Evolutionary conservation across 1,139 yeast genomes (phyloP), one percentile per base, ranked within the genome.

Genomic region (Geotrichum bryndzae): DNA sequence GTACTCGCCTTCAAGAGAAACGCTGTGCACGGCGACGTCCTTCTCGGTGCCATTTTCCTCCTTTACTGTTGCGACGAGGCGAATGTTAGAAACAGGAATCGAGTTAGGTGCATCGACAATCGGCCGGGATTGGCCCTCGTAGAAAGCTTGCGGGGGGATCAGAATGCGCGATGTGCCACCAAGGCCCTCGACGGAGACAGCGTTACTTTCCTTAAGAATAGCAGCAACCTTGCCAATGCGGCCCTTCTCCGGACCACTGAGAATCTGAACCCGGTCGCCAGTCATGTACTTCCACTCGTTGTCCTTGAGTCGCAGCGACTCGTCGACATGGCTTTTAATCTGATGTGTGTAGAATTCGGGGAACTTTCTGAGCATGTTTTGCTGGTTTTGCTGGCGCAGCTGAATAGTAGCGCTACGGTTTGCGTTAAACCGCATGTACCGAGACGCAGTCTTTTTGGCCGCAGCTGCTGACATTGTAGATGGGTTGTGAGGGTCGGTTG

Each of bases 1-100:
- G 72, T 88, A 87, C 15, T 60, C 60, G 84, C 96, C 74, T 61
- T 81, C 82, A 71, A 85, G 84, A 45, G 80, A 84, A 35, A 92
- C 73, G 53, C 86, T 84, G 67, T 89, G 90, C 23, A 96, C 90
- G 3, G 92, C 97, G 33, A 90, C 88, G 33, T 63, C 63, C 80
- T 84, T 69, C 68, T 73, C 66, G 4, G 72, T 64, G 1, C 91
- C 91, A 46, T 77, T 81, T 59, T 85, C 88, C 64, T 82, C 82
- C 64, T 80, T 84, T 58, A 90, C 81, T 68, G 88, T 89, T 25
- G 95, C 94, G 1, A 94, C 96, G 57, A 92, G 81, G 71, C 86
- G 84, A 60, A 92, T 78, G 65, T 85, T 84, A 53, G 81, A 80
- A 62, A 87, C 87, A 64, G 81, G 81, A 60, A 89, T 85, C 51